Conservation (phyloP, 768 basidiomycete genomes). For the Hemileccinum rubropunctum region DNA sequence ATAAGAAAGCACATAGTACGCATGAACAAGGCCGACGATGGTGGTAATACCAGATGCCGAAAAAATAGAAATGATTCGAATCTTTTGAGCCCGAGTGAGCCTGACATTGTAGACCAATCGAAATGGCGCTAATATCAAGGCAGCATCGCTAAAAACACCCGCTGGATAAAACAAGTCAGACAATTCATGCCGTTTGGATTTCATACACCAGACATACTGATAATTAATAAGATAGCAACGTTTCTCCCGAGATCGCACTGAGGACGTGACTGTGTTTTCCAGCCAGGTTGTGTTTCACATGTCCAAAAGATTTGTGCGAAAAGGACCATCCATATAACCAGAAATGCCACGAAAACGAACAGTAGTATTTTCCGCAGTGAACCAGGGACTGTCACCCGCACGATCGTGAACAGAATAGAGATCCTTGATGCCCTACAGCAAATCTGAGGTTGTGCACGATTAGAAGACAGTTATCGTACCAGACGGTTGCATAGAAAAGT, state of each 20-base stretch:
- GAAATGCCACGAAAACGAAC: not conserved
- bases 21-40: constrained; percentile 1
- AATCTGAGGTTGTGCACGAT: too few species aligned
- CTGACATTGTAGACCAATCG: constrained; percentile 1
- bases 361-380: too few species aligned
- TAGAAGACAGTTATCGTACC: too few species aligned
- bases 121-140: not conserved
- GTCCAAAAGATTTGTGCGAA: constrained; percentile 7
- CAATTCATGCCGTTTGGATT: not conserved
- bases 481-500: too few species aligned
- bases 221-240: not conserved
- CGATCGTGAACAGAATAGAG: too few species aligned
- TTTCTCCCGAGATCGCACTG: not conserved
- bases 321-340: not conserved
- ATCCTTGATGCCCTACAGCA: too few species aligned
- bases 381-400: too few species aligned
- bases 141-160: not conserved
- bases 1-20: not conserved
- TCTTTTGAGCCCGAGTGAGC: constrained; percentile 2
- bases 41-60: constrained; percentile 7
- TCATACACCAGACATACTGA: not conserved
- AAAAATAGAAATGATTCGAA: constrained; percentile 2
- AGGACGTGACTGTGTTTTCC: not conserved
- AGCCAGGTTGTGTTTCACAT: constrained; percentile 1
- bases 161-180: not conserved